These are phyloP conservation scores for Cutaneotrichosporon arboriforme DNA, from an alignment of 1,284 basidiomycete species.

Conservation along the genomic window DNA sequence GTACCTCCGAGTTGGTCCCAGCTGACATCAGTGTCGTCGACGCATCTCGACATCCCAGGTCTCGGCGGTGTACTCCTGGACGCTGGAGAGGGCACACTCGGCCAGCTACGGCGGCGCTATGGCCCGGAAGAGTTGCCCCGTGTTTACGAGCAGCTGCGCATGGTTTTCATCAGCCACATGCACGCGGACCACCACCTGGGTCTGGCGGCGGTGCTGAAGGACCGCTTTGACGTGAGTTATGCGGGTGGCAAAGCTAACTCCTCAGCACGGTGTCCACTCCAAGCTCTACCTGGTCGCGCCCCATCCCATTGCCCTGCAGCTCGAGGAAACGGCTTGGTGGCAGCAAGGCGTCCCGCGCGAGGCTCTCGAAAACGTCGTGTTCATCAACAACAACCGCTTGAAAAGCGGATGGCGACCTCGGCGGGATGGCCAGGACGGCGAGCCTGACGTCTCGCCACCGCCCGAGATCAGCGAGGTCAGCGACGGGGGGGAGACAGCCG, in stretches of 20 bases:
- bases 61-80: slow-evolving; percentile 76
- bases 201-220: slow-evolving; percentile 64
- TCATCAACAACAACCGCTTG: slow-evolving; percentile 30
- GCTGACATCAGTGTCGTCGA: slow-evolving; percentile 58
- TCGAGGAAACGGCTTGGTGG: slow-evolving; percentile 47
- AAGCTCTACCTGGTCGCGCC: slow-evolving; percentile 63
- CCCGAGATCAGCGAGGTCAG: background rate
- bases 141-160: slow-evolving; percentile 63
- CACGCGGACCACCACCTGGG: slow-evolving; percentile 94
- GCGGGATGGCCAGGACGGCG: background rate
- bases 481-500: background rate
- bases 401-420: background rate
- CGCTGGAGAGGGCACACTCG: slow-evolving; percentile 84
- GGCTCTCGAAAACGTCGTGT: slow-evolving; percentile 38
- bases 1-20: background rate
- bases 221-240: slow-evolving; percentile 61
- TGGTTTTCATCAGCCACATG: slow-evolving; percentile 83
- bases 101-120: slow-evolving; percentile 74
- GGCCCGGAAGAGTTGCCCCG: slow-evolving; percentile 54
- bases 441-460: background rate
- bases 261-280: slow-evolving; percentile 26
- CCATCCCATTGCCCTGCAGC: slow-evolving; percentile 38
- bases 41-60: slow-evolving; percentile 63
- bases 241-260: background rate
- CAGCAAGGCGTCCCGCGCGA: slow-evolving; percentile 22